Evolutionary conservation across 2,329 filamentous ascomycete genomes (phyloP).

Genomic region (Fusarium algeriense): DNA sequence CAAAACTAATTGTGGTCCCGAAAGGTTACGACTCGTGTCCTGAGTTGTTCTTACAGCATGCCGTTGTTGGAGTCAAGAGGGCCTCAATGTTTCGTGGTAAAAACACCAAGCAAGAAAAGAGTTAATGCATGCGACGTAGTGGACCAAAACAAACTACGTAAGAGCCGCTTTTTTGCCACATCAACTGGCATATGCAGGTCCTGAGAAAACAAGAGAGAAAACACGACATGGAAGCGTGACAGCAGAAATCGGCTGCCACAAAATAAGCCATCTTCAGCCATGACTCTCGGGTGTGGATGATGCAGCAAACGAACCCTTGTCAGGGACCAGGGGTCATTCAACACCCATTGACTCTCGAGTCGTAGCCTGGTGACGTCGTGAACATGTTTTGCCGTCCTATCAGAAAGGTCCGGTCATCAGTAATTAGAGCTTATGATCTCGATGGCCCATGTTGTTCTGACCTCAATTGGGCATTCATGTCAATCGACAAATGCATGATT

Average conservation of each 20-base stretch:
- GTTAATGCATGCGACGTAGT: conserved; percentile 36
- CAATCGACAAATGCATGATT: background rate
- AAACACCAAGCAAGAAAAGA: conserved; percentile 2
- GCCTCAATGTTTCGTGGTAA: conserved; percentile 14
- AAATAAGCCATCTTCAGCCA: conserved; percentile 26
- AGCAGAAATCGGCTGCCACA: conserved; percentile 14
- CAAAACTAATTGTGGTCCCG: background rate
- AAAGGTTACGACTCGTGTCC: conserved; percentile 1
- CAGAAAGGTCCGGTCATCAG: conserved; percentile 8
- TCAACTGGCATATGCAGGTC: conserved; percentile 46
- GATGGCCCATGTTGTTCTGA: conserved; percentile 7
- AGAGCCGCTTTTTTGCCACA: conserved; percentile 46
- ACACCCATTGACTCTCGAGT: conserved; percentile 35
- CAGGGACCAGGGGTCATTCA: conserved; percentile 39
- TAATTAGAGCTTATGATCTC: conserved; percentile 8
- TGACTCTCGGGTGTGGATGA: conserved; percentile 12
- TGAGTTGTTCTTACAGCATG: conserved; percentile 20
- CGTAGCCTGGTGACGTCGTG: conserved; percentile 8
- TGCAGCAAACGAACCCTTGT: conserved; percentile 34
- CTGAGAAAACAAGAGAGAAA: conserved; percentile 40
- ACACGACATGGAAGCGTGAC: conserved; percentile 30
- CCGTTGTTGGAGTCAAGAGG: background rate
- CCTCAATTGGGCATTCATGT: conserved; percentile 2
- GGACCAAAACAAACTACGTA: conserved; percentile 20
- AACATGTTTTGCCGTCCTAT: conserved; percentile 8